Conservation (phyloP, 31 red algal species). For the Asparagopsis taxiformis region DNA sequence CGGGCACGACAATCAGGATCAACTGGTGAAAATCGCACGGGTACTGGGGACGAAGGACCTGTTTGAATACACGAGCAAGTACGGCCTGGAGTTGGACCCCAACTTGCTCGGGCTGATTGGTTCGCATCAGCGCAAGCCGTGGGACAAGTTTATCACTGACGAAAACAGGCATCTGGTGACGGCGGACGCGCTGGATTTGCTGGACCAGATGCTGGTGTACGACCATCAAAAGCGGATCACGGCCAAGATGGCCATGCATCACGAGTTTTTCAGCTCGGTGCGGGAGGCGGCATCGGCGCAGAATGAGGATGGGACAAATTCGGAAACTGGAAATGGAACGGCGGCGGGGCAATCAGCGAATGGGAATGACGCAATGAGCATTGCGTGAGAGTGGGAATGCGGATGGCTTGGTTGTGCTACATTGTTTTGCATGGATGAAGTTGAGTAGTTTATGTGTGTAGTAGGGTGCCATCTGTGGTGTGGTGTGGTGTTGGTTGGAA, state of each 20-base stretch:
- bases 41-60: constrained; percentile 93
- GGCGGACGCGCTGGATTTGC: constrained; percentile 81
- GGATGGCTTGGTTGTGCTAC: too few relatives aligned
- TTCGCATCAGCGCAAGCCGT: constrained; percentile 66
- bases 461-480: too few relatives aligned
- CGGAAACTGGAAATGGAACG: too few relatives aligned
- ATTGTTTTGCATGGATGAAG: too few relatives aligned
- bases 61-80: constrained; percentile 72
- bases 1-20: constrained; percentile 95
- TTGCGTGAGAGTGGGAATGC: too few relatives aligned
- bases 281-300: too few relatives aligned
- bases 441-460: too few relatives aligned
- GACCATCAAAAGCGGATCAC: constrained; percentile 91
- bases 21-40: constrained; percentile 91
- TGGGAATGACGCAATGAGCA: too few relatives aligned
- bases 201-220: constrained; percentile 90
- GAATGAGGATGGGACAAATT: too few relatives aligned
- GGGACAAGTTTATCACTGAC: constrained; percentile 72
- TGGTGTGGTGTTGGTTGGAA: too few relatives aligned
- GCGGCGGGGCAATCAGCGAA: too few relatives aligned
- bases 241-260: constrained; percentile 86
- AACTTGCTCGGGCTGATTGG: constrained; percentile 69
- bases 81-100: constrained; percentile 70
- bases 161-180: constrained; percentile 84
- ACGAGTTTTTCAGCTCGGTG: constrained; percentile 88